Conservation (phyloP, 2,329 filamentous ascomycete species). For the Calonectria henricotiae region DNA sequence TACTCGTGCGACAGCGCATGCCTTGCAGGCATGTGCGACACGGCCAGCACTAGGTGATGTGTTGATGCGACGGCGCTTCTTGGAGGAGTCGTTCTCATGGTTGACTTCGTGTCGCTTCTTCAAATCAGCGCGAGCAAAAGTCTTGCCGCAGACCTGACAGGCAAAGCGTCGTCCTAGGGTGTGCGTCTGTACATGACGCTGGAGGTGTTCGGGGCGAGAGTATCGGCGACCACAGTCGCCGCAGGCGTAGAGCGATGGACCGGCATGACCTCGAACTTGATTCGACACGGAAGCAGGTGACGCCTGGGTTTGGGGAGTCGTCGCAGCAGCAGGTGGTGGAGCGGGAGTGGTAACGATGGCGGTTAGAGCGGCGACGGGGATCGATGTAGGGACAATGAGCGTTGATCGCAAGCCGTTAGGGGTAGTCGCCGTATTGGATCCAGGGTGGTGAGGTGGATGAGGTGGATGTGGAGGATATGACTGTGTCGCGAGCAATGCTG, state of each 20-base stretch:
- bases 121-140: slow-evolving; percentile 70
- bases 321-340: slow-evolving; percentile 17
- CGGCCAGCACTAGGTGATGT: slow-evolving; percentile 65
- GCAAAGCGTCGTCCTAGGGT: slow-evolving; percentile 67
- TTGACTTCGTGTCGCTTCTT: slow-evolving; percentile 69
- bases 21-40: slow-evolving; percentile 69
- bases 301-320: slow-evolving; percentile 24
- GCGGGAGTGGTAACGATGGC: slow-evolving; percentile 10
- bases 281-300: slow-evolving; percentile 32
- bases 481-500: slow-evolving; percentile 39
- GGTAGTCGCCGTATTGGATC: slow-evolving; percentile 12
- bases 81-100: slow-evolving; percentile 66
- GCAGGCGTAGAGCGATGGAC: slow-evolving; percentile 65
- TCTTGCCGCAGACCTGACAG: slow-evolving; percentile 69
- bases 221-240: slow-evolving; percentile 69
- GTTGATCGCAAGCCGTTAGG: slow-evolving; percentile 31
- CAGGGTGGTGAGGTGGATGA: slow-evolving; percentile 13
- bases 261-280: slow-evolving; percentile 47
- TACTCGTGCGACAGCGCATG: slow-evolving; percentile 69
- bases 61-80: slow-evolving; percentile 65
- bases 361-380: background rate
- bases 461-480: slow-evolving; percentile 42
- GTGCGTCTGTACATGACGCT: slow-evolving; percentile 68
- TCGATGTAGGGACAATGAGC: slow-evolving; percentile 29
- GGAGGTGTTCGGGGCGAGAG: slow-evolving; percentile 70